These are phyloP conservation scores for Chlorella sp. DNA, from an alignment of 139 green algal genomes.

Conservation along the genomic window DNA sequence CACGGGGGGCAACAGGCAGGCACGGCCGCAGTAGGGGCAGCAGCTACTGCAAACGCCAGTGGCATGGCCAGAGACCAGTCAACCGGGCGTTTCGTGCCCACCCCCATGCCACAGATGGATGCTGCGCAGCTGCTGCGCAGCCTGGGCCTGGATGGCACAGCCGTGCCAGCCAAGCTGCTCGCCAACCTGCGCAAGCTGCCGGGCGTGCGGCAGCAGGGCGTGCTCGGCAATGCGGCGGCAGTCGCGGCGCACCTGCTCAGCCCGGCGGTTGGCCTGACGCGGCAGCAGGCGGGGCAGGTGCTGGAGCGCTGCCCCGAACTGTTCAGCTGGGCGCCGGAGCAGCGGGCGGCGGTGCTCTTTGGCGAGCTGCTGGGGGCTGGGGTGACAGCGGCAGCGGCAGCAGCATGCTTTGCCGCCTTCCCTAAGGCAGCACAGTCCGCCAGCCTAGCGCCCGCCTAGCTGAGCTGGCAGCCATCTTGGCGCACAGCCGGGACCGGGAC, in stretches of 20 bases:
- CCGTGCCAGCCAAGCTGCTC: neutral
- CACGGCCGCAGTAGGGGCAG: too few species aligned
- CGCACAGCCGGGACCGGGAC: neutral
- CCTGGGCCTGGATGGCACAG: neutral
- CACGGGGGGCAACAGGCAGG: too few species aligned
- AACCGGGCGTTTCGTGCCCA: too few species aligned
- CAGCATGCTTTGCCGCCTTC: neutral
- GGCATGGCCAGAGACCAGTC: too few species aligned
- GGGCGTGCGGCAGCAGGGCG: neutral
- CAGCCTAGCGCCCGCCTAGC: neutral
- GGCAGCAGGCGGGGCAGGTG: neutral
- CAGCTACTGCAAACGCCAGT: too few species aligned
- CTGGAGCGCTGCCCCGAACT: neutral
- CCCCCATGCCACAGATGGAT: neutral
- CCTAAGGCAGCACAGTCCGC: neutral
- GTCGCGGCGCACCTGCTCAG: neutral
- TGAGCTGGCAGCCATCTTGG: neutral
- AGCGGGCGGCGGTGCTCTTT: slow-evolving; percentile 1
- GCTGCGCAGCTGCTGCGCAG: slow-evolving; percentile 4
- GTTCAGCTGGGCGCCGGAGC: slow-evolving; percentile 2
- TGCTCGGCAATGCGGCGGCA: neutral
- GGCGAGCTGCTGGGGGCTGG: neutral
- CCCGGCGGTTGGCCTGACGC: neutral
- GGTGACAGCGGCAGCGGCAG: neutral
- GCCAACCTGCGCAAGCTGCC: neutral